phyloP scores from a whole-genome alignment of 768 basidiomycete species.

The Clitopilus passeckerianus region DNA sequence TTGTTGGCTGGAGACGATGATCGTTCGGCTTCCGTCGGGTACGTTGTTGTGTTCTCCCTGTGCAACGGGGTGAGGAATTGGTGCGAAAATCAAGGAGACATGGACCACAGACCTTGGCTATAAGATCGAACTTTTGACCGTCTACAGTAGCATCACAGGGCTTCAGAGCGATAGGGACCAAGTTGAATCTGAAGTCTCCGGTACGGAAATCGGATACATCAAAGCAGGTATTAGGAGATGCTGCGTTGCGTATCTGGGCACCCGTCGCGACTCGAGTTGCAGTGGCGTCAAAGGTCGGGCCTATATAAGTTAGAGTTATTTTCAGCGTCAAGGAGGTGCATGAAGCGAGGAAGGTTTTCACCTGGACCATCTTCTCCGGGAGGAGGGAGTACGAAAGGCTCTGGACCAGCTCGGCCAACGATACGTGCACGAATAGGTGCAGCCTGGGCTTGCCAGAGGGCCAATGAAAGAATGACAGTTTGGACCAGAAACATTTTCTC shows the following conservation, averaged over 20 bases:
- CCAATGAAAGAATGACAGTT: background rate
- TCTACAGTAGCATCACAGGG: slow-evolving; percentile 18
- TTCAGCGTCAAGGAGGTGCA: background rate
- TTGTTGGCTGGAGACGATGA: slow-evolving; percentile 25
- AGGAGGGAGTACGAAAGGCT: slow-evolving; percentile 15
- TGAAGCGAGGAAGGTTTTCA: background rate
- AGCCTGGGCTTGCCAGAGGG: slow-evolving; percentile 6
- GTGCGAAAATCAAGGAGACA: background rate
- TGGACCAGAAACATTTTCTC: background rate
- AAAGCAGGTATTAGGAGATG: slow-evolving; percentile 20
- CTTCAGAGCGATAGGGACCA: slow-evolving; percentile 22
- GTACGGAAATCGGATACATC: slow-evolving; percentile 24
- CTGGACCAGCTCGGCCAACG: slow-evolving; percentile 5
- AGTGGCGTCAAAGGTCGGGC: slow-evolving; percentile 21
- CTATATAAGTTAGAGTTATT: slow-evolving; percentile 2
- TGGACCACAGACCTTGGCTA: slow-evolving; percentile 18
- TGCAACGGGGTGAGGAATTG: background rate
- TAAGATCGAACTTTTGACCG: slow-evolving; percentile 26
- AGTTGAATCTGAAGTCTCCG: slow-evolving; percentile 25
- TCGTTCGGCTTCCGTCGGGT: slow-evolving; percentile 16
- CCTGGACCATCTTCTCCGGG: slow-evolving; percentile 14
- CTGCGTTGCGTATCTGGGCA: slow-evolving; percentile 19
- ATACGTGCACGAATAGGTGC: slow-evolving; percentile 1
- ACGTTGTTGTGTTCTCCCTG: slow-evolving; percentile 23
- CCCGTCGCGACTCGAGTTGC: slow-evolving; percentile 22